Percentiles rank a stretch among this genome's conserved stretches.
Evolutionary conservation across 768 basidiomycete species (phyloP).

Genomic region (Lentinula aciculospora): DNA sequence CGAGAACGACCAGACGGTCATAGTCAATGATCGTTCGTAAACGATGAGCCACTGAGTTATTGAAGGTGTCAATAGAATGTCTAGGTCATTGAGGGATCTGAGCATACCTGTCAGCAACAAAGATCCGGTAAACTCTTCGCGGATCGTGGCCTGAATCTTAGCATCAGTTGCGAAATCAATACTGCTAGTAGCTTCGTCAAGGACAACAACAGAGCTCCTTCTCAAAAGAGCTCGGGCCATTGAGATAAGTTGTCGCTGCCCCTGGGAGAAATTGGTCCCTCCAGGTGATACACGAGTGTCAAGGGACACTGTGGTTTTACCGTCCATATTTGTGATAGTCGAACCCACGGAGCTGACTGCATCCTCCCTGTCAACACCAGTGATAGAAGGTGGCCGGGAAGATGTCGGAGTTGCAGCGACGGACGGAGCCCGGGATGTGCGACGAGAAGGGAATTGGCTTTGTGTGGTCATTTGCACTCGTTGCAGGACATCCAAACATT

Average conservation of each 20-base stretch:
- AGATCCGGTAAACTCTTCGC: slow-evolving; percentile 76
- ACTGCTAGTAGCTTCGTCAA: slow-evolving; percentile 83
- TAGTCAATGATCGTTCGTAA: slow-evolving; percentile 20
- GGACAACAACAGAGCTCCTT: slow-evolving; percentile 65
- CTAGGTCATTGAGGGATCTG: not conserved
- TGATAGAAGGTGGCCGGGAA: slow-evolving; percentile 38
- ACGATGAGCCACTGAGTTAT: slow-evolving; percentile 19
- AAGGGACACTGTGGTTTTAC: slow-evolving; percentile 53
- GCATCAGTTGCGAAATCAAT: slow-evolving; percentile 86
- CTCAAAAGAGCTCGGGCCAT: slow-evolving; percentile 79
- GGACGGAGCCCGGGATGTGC: slow-evolving; percentile 44
- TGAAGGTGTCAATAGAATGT: not conserved
- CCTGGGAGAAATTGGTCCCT: slow-evolving; percentile 89
- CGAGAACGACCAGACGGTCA: slow-evolving; percentile 20
- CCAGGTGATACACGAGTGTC: slow-evolving; percentile 81
- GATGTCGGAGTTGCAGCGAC: slow-evolving; percentile 39
- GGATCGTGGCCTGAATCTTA: slow-evolving; percentile 85
- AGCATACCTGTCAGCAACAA: slow-evolving; percentile 65
- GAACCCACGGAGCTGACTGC: slow-evolving; percentile 34
- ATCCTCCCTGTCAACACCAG: slow-evolving; percentile 31
- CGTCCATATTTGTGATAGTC: slow-evolving; percentile 48
- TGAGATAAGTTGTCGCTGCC: slow-evolving; percentile 83
- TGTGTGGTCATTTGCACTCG: slow-evolving; percentile 75
- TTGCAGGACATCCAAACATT: slow-evolving; percentile 74
- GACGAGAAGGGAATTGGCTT: slow-evolving; percentile 40